These are phyloP conservation scores for Passiflora organensis DNA, from an alignment of 345 rosid genomes.

Conservation along the genomic window DNA sequence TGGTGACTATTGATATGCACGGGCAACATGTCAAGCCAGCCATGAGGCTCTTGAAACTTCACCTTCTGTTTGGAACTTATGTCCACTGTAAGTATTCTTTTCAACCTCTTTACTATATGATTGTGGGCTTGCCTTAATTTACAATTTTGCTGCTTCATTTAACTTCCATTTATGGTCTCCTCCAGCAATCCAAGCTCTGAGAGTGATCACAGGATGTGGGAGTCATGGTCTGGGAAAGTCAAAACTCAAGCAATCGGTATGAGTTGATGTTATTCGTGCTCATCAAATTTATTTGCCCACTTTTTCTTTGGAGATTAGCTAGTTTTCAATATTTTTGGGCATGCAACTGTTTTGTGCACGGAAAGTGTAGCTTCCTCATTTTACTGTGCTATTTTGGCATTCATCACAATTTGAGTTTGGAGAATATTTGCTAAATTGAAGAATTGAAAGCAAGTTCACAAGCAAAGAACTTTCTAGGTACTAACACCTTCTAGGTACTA, in stretches of 20 bases:
- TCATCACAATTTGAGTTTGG: neutral
- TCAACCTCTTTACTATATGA: neutral
- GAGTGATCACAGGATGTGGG: conserved; percentile 95
- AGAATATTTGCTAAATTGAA: neutral
- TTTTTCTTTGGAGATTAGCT: neutral
- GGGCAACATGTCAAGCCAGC: conserved; percentile 95
- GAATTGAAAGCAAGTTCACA: neutral
- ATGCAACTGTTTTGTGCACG: neutral
- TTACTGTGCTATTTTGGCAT: neutral
- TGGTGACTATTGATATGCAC: conserved; percentile 84
- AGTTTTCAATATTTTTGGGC: neutral
- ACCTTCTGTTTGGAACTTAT: conserved; percentile 61
- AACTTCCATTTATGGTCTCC: conserved; percentile 15
- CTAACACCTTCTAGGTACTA: neutral
- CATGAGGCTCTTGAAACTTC: conserved; percentile 66
- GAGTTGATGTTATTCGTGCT: conserved; percentile 12
- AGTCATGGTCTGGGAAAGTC: conserved; percentile 74
- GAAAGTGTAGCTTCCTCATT: neutral
- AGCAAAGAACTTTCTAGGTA: neutral
- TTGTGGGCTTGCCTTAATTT: neutral
- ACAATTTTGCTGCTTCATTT: neutral
- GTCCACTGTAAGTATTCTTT: conserved; percentile 54
- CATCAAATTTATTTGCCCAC: conserved; percentile 1
- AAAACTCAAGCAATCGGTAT: conserved; percentile 81
- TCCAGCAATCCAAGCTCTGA: conserved; percentile 70